Conservation (phyloP, 257 asterid genomes). For the Pogostemon cablin region DNA sequence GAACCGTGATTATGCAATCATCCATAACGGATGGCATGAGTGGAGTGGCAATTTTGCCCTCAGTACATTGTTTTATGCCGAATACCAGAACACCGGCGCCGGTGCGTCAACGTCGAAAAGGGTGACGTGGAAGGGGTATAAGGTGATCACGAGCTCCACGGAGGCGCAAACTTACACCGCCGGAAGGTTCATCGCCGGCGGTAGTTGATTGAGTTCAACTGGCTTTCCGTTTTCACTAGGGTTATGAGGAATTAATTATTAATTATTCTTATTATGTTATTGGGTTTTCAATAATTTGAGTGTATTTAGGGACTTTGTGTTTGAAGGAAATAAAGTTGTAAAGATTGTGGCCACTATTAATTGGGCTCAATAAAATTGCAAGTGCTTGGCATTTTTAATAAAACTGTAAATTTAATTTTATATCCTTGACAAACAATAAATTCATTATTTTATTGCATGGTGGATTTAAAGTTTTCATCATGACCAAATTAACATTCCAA, state of each 20-base stretch:
- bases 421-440: no score
- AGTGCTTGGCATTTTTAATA: background rate
- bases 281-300: background rate
- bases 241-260: no score
- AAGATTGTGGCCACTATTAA: background rate
- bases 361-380: no score
- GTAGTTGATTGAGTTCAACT: constrained; percentile 59
- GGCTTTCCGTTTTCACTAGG: constrained; percentile 64
- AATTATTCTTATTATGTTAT: no score
- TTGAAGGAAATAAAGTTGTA: background rate
- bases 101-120: constrained; percentile 62
- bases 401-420: no score
- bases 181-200: constrained; percentile 60
- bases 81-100: constrained; percentile 60
- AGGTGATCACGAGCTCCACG: constrained; percentile 60
- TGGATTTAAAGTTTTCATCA: background rate
- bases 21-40: constrained; percentile 63
- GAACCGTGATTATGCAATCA: constrained; percentile 70
- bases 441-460: background rate
- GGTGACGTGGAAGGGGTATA: constrained; percentile 58
- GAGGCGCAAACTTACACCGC: constrained; percentile 61
- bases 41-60: constrained; percentile 71
- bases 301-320: background rate
- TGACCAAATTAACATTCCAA: background rate
- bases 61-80: constrained; percentile 52